A percentile compares a stretch with the other conserved stretches of the same genome.
Evolutionary conservation across 208 protist species (phyloP).

Genomic region (Eutreptiella sp.): DNA sequence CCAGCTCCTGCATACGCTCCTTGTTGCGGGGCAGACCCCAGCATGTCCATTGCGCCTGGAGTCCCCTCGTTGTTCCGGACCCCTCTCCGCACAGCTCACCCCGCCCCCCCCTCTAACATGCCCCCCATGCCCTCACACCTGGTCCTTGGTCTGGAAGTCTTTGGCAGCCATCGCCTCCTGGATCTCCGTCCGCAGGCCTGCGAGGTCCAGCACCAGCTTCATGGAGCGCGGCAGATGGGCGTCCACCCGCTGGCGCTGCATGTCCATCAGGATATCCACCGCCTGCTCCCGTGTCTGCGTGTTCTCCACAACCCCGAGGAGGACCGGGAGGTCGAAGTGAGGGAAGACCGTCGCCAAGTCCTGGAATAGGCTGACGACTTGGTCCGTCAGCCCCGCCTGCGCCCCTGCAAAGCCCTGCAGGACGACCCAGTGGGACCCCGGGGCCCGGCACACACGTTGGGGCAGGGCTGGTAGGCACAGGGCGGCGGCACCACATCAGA

Average conservation of each 20-base stretch:
- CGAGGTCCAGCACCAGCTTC: conserved; percentile 48
- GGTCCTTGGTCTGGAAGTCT: conserved; percentile 53
- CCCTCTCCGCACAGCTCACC: too few species aligned
- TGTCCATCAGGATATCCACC: conserved; percentile 43
- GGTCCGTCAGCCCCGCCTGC: conserved; percentile 42
- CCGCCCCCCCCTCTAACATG: too few species aligned
- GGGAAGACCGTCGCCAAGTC: conserved; percentile 57
- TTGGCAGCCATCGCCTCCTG: conserved; percentile 47
- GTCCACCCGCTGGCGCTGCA: conserved; percentile 58
- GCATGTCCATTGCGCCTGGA: too few species aligned
- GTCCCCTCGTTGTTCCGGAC: too few species aligned
- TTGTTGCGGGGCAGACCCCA: too few species aligned
- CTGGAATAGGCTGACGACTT: conserved; percentile 53
- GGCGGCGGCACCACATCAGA: too few species aligned
- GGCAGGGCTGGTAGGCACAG: too few species aligned
- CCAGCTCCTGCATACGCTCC: too few species aligned
- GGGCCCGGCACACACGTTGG: too few species aligned
- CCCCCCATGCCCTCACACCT: too few species aligned
- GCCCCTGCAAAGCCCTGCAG: too few species aligned
- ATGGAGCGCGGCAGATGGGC: conserved; percentile 34
- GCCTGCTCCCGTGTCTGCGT: conserved; percentile 49
- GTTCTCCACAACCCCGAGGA: conserved; percentile 53
- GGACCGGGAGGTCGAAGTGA: conserved; percentile 44
- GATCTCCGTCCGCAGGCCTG: conserved; percentile 44
- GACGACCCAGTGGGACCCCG: too few species aligned